Evolutionary conservation across 2,329 filamentous ascomycete genomes (phyloP), one percentile per base, ranked within the genome.

Genomic region (Pleochaeta shiraiana): DNA sequence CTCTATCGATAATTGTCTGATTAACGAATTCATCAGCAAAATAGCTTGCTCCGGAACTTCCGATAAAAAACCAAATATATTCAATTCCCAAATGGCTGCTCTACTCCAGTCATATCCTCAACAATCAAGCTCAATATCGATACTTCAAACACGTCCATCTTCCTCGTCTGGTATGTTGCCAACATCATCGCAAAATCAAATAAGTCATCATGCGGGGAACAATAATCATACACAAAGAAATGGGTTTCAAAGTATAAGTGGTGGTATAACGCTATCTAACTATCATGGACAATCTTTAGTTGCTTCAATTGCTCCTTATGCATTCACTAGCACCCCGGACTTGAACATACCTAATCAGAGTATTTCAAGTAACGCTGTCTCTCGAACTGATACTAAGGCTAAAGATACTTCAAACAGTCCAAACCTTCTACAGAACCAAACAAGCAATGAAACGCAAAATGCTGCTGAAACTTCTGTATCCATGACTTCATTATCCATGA

Each of bases 21-120:
- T 43, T 43, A 43, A 43, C 39, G 21, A n/a, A 43, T n/a, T 43
- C n/a, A n/a, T n/a, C n/a, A n/a, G n/a, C n/a, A n/a, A n/a, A n/a
- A n/a, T 43, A 19, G 14, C 7, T 43, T 43, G 12, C 21, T 43
- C 21, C 16, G 39, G 39, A 14, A 5, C 9, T 43, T 43, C 21
- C 16, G 21, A n/a, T 19, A 19, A 19, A 6, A 14, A 43, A 19
- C 4, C 5, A 43, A 43, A n/a, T 43, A 19, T n/a, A 5, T 43
- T 43, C 39, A 5, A 43, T n/a, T 19, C 21, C 39, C 16, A 3
- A 43, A 92, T 93, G 88, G 88, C 88, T 79, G 87, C 88, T 75
- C 80, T 92, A 79, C 86, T 91, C 72, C 88, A 92, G 77, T 83
- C 86, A 67, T 88, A 87, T 73, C 83, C 87, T 71, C 85, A 88